Base-by-base conservation (phyloP, 2,329 filamentous ascomycete genomes). In the Fusarium avenaceum region DNA sequence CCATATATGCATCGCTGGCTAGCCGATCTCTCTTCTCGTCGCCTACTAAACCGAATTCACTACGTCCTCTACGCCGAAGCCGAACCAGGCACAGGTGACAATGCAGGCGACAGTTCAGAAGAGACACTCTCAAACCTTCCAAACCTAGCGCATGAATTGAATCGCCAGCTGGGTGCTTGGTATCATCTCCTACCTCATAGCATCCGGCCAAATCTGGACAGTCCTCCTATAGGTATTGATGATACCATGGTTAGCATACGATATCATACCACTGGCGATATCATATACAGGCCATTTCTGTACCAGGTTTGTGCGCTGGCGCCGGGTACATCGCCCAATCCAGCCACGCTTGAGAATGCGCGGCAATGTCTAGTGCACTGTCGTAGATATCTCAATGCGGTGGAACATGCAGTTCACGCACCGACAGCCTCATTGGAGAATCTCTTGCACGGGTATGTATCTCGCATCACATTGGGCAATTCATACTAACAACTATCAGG, bases 1-100 rank as follows among this genome's bases (percentile, higher is more conserved):
- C 68, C 65, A 0, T 67, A 69, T 1, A 71, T 71, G 68, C 65
- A 67, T 6, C 68, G 65, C 3, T 71, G 68, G 68, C 54, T 71
- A 0, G 68, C 68, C 0, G 69, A 71, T 9, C 62, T 71, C 1
- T 71, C 68, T 2, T 71, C 68, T 1, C 68, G 68, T 0, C 68
- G 68, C 2, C 38, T 71, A 3, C 38, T 71, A 1, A 71, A 71
- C 8, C 33, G 68, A 2, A 71, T 71, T 1, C 68, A 71, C 54
- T 71, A 71, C 8, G 68, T 71, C 0, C 61, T 71, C 0, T 71
- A 71, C 8, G 68, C 69, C 1, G 68, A 61, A 20, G 60, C 65
- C 2, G 69, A 64, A 3, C 65, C 61, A 17, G 66, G 66, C 0
- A 69, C 65, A 0, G 62, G 61, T 14, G 56, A 57, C 0, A 45